A percentile compares a stretch with the other conserved stretches of the same genome.
Evolutionary conservation across 495 filamentous ascomycete genomes (phyloP).

Genomic region (Amniculicola lignicola): DNA sequence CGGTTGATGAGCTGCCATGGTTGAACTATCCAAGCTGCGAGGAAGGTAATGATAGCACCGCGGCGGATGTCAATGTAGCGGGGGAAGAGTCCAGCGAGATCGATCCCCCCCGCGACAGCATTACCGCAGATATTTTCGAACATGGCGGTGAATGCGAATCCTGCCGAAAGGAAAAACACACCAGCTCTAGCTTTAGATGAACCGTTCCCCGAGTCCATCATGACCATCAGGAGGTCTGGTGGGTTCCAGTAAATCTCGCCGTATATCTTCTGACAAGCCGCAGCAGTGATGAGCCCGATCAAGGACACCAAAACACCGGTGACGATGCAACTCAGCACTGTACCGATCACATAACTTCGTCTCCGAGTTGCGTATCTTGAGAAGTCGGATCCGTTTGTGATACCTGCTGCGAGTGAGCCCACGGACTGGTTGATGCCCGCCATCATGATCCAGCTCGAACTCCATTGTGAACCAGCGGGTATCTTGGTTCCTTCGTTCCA

Average conservation of each 20-base stretch:
- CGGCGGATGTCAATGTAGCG: conserved; percentile 52
- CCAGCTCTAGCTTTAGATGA: conserved; percentile 19
- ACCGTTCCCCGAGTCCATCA: conserved; percentile 23
- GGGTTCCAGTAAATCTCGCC: conserved; percentile 40
- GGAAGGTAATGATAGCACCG: conserved; percentile 45
- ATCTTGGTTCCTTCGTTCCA: conserved; percentile 28
- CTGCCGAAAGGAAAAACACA: conserved; percentile 26
- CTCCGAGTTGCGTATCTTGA: conserved; percentile 38
- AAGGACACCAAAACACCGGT: conserved; percentile 26
- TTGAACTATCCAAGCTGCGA: conserved; percentile 49
- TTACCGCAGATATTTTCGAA: conserved; percentile 30
- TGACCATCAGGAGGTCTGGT: conserved; percentile 23
- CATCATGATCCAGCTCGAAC: conserved; percentile 36
- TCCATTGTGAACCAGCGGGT: conserved; percentile 34
- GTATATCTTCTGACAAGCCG: conserved; percentile 41
- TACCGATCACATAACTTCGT: conserved; percentile 39
- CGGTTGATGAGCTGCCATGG: conserved; percentile 54
- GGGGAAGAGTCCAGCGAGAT: conserved; percentile 40
- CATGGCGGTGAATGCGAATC: conserved; percentile 24
- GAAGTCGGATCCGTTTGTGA: conserved; percentile 46
- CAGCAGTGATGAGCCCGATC: conserved; percentile 41
- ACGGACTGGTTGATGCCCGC: conserved; percentile 40
- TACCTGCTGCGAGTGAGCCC: conserved; percentile 41
- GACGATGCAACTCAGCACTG: conserved; percentile 14
- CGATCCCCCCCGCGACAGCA: conserved; percentile 19